Evolutionary conservation across 441 rosid species (phyloP).

Genomic region (Capsella rubella): DNA sequence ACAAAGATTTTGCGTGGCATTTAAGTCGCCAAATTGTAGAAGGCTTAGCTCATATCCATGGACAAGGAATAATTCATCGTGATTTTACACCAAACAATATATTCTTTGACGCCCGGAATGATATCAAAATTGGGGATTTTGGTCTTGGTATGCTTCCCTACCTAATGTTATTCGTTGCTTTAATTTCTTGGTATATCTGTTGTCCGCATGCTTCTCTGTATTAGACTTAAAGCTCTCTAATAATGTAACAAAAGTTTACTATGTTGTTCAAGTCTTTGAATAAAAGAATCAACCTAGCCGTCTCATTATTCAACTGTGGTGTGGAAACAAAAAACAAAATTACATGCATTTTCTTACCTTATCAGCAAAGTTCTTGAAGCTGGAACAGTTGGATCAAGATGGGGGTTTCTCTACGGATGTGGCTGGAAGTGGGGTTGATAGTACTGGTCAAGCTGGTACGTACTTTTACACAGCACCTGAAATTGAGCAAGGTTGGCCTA

Average conservation of each 20-base stretch:
- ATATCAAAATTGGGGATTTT: constrained; percentile 96
- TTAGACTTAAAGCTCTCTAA: constrained; percentile 22
- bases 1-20: constrained; percentile 90
- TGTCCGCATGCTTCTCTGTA: constrained; percentile 14
- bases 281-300: neutral
- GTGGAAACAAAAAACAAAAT: constrained; percentile 17
- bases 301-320: constrained; percentile 13
- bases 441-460: constrained; percentile 98
- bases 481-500: constrained; percentile 99
- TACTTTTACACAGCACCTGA: constrained; percentile 98
- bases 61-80: constrained; percentile 98
- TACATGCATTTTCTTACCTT: constrained; percentile 32
- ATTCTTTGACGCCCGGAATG: constrained; percentile 95
- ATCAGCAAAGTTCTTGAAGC: constrained; percentile 93
- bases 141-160: constrained; percentile 82
- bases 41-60: constrained; percentile 96
- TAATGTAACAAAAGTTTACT: constrained; percentile 7
- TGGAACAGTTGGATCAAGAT: constrained; percentile 96
- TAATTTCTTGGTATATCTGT: constrained; percentile 23
- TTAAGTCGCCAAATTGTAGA: constrained; percentile 93
- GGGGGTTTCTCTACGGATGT: constrained; percentile 61
- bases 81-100: constrained; percentile 98
- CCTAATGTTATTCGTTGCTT: constrained; percentile 24
- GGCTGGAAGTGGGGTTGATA: constrained; percentile 77
- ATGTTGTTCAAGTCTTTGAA: constrained; percentile 16